These are phyloP conservation scores for Cladosporium sp. DNA, from an alignment of 2,329 filamentous ascomycete species.

Conservation along the genomic window DNA sequence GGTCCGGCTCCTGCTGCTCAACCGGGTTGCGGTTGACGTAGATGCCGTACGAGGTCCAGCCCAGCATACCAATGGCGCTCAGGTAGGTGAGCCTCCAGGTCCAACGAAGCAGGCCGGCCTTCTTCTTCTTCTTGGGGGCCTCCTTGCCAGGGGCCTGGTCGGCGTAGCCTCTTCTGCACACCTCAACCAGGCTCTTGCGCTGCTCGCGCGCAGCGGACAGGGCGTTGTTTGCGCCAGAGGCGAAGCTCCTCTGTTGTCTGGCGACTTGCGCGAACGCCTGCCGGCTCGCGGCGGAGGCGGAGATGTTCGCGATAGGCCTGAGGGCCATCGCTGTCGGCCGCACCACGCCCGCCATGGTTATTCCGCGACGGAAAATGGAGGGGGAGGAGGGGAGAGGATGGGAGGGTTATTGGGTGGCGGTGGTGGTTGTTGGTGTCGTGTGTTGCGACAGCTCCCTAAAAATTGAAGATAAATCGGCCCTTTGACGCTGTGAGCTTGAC, in stretches of 20 bases:
- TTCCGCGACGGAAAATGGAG: slow-evolving; percentile 12
- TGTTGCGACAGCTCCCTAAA: slow-evolving; percentile 4
- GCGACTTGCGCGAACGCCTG: slow-evolving; percentile 7
- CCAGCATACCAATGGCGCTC: slow-evolving; percentile 63
- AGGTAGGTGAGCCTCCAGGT: slow-evolving; percentile 79
- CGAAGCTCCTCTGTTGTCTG: slow-evolving; percentile 5
- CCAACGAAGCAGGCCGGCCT: slow-evolving; percentile 69
- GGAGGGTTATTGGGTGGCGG: slow-evolving; percentile 8
- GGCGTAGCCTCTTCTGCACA: slow-evolving; percentile 27
- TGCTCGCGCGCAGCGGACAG: slow-evolving; percentile 3
- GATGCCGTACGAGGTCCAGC: slow-evolving; percentile 72
- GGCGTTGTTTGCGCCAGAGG: slow-evolving; percentile 18
- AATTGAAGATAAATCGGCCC: no score
- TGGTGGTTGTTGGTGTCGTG: slow-evolving; percentile 6
- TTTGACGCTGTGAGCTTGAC: no score
- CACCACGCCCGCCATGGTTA: slow-evolving; percentile 10
- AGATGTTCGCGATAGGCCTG: slow-evolving; percentile 15
- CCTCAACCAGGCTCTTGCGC: slow-evolving; percentile 13
- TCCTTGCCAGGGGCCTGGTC: slow-evolving; percentile 22
- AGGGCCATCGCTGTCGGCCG: slow-evolving; percentile 13
- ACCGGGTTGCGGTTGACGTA: slow-evolving; percentile 76
- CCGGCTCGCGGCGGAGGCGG: slow-evolving; percentile 18
- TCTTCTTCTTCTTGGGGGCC: slow-evolving; percentile 44
- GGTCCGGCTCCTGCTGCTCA: slow-evolving; percentile 74
- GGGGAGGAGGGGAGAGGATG: neutral